Evolutionary conservation across 2,329 filamentous ascomycete genomes (phyloP), one percentile per base, ranked within the genome.

Genomic region (Neofusicoccum ribis): DNA sequence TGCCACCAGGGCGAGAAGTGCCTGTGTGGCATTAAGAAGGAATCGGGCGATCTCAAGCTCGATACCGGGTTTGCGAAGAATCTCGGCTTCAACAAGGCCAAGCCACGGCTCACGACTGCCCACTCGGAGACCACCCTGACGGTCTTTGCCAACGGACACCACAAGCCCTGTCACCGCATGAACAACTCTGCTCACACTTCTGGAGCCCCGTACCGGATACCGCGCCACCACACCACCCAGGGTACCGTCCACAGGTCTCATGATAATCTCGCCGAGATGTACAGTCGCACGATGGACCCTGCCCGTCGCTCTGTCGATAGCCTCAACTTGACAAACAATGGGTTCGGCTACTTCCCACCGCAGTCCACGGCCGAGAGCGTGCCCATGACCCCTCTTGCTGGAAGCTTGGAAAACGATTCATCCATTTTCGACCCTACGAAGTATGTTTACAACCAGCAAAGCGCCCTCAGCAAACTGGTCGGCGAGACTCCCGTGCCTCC

Each of bases 151-250:
- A 88, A 88, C 71, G 86, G 86, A 66, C 86, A 88, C 70, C 86
- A 88, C 77, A 88, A 88, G 77, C 86, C 86, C 11, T 84, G 83
- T 59, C 86, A 89, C 72, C 85, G 86, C 69, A 85, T 87, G 76
- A 88, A 89, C 76, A 85, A 88, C 73, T 82, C 85, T 68, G 86
- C 86, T 66, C 86, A 88, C 71, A 85, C 88, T 67, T 86, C 83
- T 64, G 86, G 86, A 65, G 78, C 84, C 69, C 87, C 87, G 1
- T 89, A 89, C 77, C 86, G 86, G 71, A 84, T 89, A 68, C 85
- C 85, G 23, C 74, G 75, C 17, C 75, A 75, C n/a, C 76, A 78
- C 60, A 75, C 76, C 36, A 44, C 69, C 9, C 77, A 78, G 64
- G 74, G 74, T 71, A 65, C 72, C 27, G 47, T 65, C 43, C 43